A percentile compares a stretch with the other conserved stretches of the same genome.
These are phyloP conservation scores for Globisporangium solare DNA, from an alignment of 352 stramenopile species.

Conservation along the genomic window DNA sequence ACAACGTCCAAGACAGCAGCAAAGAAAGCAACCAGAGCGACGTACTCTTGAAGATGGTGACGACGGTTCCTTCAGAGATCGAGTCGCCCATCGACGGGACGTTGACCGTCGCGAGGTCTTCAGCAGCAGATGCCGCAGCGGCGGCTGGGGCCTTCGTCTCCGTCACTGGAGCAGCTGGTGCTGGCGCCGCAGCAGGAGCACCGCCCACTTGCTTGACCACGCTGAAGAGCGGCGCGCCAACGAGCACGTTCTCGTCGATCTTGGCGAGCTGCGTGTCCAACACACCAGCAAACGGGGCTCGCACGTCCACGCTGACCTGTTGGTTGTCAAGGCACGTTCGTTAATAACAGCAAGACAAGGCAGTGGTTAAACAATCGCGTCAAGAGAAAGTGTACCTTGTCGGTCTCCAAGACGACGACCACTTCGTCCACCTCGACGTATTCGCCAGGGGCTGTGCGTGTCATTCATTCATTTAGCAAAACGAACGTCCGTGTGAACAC, in stretches of 20 bases:
- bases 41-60: slow-evolving; percentile 84
- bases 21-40: not conserved
- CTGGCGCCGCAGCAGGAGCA: slow-evolving; percentile 16
- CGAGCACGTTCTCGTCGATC: slow-evolving; percentile 96
- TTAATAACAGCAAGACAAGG: too few species aligned
- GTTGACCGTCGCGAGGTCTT: slow-evolving; percentile 71
- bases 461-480: slow-evolving; percentile 6
- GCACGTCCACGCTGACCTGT: slow-evolving; percentile 89
- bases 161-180: slow-evolving; percentile 10
- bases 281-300: slow-evolving; percentile 87
- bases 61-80: slow-evolving; percentile 97
- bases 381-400: slow-evolving; percentile 86
- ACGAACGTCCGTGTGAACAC: slow-evolving; percentile 2
- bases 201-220: slow-evolving; percentile 39
- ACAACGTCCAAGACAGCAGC: not conserved
- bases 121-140: slow-evolving; percentile 13
- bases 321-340: too few species aligned
- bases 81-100: slow-evolving; percentile 92
- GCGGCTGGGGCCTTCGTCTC: slow-evolving; percentile 6
- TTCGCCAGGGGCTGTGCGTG: slow-evolving; percentile 81
- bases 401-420: slow-evolving; percentile 97
- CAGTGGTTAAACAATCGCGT: too few species aligned
- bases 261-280: slow-evolving; percentile 90
- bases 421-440: slow-evolving; percentile 95
- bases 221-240: slow-evolving; percentile 91